Conservation (phyloP, 2,329 filamentous ascomycete genomes). For the Elsinoe arachidis region DNA sequence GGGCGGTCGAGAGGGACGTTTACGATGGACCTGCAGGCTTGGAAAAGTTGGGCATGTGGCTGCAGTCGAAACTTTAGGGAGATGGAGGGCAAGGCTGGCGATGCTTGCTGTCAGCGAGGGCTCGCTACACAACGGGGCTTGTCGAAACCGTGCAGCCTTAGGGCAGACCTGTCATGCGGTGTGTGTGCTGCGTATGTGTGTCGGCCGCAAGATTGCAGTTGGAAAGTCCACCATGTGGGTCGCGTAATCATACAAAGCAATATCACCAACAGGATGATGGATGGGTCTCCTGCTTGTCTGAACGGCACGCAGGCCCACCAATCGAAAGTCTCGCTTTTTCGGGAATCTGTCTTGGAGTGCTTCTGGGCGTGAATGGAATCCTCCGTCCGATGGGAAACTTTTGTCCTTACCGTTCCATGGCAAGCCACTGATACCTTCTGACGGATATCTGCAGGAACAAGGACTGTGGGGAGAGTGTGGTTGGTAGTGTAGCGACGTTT, state of each 20-base stretch:
- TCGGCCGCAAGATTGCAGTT: slow-evolving; percentile 2
- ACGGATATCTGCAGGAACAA: neutral
- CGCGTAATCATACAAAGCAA: neutral
- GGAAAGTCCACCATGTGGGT: neutral
- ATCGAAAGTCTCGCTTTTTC: neutral
- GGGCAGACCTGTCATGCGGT: neutral
- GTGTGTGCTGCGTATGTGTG: neutral
- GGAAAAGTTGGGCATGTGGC: slow-evolving; percentile 42
- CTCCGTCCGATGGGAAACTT: neutral
- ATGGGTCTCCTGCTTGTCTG: neutral
- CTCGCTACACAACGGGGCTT: neutral
- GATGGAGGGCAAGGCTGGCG: neutral
- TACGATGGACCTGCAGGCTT: slow-evolving; percentile 69
- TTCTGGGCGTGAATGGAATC: neutral
- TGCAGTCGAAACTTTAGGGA: slow-evolving; percentile 32
- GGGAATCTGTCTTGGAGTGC: slow-evolving; percentile 1
- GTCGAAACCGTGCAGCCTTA: neutral
- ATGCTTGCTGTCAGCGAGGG: neutral
- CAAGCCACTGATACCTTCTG: neutral
- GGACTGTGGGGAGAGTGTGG: neutral
- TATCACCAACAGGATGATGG: slow-evolving; percentile 2
- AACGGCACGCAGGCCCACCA: neutral
- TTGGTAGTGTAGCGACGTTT: slow-evolving; percentile 2
- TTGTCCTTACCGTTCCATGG: neutral
- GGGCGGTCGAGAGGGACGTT: slow-evolving; percentile 73